These are phyloP conservation scores for Fraxinus ornus DNA, from an alignment of 305 asterid species.

Conservation along the genomic window DNA sequence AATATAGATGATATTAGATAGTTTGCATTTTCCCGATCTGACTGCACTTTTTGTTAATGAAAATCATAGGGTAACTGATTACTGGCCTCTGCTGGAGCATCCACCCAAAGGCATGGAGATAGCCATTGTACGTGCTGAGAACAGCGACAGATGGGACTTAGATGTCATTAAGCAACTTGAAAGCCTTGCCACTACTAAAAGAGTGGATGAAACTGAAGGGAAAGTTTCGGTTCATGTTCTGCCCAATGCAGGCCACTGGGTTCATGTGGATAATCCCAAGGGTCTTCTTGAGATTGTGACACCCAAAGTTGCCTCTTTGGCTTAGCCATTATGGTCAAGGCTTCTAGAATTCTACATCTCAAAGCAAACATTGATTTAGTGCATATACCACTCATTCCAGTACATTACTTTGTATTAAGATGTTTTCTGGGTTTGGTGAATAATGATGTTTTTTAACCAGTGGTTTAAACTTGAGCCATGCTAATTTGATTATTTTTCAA, in stretches of 20 bases:
- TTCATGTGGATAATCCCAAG: conserved; percentile 92
- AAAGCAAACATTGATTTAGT: background rate
- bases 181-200: conserved; percentile 35
- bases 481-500: background rate
- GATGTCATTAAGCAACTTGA: conserved; percentile 57
- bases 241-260: conserved; percentile 92
- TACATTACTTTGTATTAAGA: background rate
- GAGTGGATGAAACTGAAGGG: conserved; percentile 47
- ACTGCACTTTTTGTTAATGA: background rate
- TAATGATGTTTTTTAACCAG: background rate
- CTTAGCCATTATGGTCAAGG: conserved; percentile 21
- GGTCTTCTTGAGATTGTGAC: conserved; percentile 85
- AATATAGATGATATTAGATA: background rate
- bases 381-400: background rate
- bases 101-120: conserved; percentile 74
- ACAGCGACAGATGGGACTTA: conserved; percentile 78
- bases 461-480: background rate
- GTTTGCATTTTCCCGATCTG: background rate
- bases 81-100: conserved; percentile 64
- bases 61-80: conserved; percentile 63
- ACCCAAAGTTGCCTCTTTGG: conserved; percentile 62
- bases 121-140: conserved; percentile 66
- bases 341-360: background rate
- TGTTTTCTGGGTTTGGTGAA: background rate
- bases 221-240: conserved; percentile 60